A percentile compares a stretch with the other conserved stretches of the same genome.
These are phyloP conservation scores for Annulohypoxylon moriforme DNA, from an alignment of 495 filamentous ascomycete genomes.

Conservation along the genomic window DNA sequence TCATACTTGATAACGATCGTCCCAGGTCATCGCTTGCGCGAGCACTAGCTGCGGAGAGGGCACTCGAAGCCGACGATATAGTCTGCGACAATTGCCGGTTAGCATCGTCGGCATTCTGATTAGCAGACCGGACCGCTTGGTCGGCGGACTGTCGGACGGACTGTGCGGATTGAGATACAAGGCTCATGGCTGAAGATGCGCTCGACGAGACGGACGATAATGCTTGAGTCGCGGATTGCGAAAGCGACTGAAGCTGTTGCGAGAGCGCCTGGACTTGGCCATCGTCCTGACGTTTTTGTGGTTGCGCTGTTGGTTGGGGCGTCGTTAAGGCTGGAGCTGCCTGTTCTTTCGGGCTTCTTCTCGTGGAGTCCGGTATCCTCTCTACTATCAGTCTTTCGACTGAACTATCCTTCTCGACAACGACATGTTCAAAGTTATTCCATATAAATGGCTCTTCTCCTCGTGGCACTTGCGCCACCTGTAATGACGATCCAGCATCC, in stretches of 20 bases:
- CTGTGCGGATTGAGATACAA: constrained; percentile 46
- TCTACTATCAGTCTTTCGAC: constrained; percentile 24
- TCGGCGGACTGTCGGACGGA: constrained; percentile 45
- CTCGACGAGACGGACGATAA: constrained; percentile 49
- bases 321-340: constrained; percentile 32
- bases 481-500: background rate
- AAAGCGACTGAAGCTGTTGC: constrained; percentile 50
- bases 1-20: constrained; percentile 43
- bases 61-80: constrained; percentile 49
- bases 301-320: constrained; percentile 36
- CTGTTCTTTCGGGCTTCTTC: constrained; percentile 29
- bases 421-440: constrained; percentile 22
- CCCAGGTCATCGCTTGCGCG: constrained; percentile 41
- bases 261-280: constrained; percentile 56
- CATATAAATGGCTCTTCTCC: constrained; percentile 7
- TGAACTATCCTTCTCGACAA: constrained; percentile 16
- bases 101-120: constrained; percentile 53
- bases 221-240: constrained; percentile 51
- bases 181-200: constrained; percentile 46
- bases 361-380: constrained; percentile 30
- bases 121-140: constrained; percentile 44
- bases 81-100: constrained; percentile 53
- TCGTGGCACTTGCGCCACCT: constrained; percentile 11
- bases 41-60: constrained; percentile 43
- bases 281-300: constrained; percentile 52